Percentiles rank a stretch among this genome's conserved stretches.
phyloP scores from a whole-genome alignment of 106 monocot genomes.

The Dactylorhiza incarnata region DNA sequence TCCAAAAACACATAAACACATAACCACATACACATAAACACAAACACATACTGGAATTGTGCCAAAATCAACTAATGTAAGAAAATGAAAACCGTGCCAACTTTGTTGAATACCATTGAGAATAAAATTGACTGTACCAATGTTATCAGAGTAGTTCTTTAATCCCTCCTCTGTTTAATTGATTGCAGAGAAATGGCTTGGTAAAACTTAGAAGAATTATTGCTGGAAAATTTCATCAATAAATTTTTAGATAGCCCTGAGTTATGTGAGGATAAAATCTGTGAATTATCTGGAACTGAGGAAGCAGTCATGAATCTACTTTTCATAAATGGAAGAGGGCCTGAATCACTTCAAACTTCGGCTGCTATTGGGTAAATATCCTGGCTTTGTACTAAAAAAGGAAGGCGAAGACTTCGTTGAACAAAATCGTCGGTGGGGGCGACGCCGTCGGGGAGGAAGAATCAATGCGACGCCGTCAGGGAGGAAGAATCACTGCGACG shows the following conservation, averaged over 20 bases:
- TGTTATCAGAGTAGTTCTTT: neutral
- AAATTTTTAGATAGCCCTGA: slow-evolving; percentile 75
- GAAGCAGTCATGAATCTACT: slow-evolving; percentile 48
- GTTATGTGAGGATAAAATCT: slow-evolving; percentile 59
- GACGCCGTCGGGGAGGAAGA: too few relatives aligned
- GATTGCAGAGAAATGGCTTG: slow-evolving; percentile 65
- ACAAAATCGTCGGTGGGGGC: too few relatives aligned
- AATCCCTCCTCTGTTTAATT: neutral
- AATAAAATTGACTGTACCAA: neutral
- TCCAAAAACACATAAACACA: too few relatives aligned
- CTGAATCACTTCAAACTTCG: slow-evolving; percentile 26
- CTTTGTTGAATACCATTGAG: neutral
- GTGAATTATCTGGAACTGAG: slow-evolving; percentile 38
- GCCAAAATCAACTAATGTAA: neutral
- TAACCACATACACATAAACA: too few relatives aligned
- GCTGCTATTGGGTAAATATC: slow-evolving; percentile 54
- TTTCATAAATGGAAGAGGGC: slow-evolving; percentile 36
- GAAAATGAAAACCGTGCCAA: neutral
- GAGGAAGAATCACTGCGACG: too few relatives aligned
- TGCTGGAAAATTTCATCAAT: slow-evolving; percentile 51
- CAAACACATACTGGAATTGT: too few relatives aligned
- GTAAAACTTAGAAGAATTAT: slow-evolving; percentile 84
- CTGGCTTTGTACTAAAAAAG: slow-evolving; percentile 89
- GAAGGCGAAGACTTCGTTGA: slow-evolving; percentile 97
- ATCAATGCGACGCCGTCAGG: too few relatives aligned